Evolutionary conservation across 208 protist species (phyloP).

Genomic region (Leishmania martiniquensis): DNA sequence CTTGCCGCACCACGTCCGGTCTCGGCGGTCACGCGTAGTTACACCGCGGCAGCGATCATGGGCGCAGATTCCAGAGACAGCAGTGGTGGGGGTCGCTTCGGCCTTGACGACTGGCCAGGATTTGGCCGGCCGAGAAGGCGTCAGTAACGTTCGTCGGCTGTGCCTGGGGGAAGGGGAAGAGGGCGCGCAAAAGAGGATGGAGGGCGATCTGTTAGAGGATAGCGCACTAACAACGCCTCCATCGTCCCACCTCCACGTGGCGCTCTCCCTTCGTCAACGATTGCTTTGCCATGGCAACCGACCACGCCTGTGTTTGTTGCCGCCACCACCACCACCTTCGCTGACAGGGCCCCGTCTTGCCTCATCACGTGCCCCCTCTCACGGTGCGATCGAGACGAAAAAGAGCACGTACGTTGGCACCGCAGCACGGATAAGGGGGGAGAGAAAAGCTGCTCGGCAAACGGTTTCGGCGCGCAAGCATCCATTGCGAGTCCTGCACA

Average conservation of each 20-base stretch:
- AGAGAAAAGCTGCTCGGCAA: too few species aligned
- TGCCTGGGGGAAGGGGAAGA: too few species aligned
- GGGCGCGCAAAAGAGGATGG: background rate
- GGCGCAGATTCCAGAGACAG: background rate
- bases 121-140: constrained; percentile 33
- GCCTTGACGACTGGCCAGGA: constrained; percentile 77
- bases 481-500: background rate
- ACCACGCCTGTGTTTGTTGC: background rate
- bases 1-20: constrained; percentile 30
- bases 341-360: background rate
- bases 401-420: background rate
- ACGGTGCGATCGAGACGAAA: background rate
- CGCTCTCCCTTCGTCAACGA: too few species aligned
- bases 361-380: background rate
- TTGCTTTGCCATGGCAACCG: background rate
- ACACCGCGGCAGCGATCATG: background rate
- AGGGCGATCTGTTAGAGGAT: background rate
- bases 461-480: background rate
- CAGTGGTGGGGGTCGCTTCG: constrained; percentile 36
- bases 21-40: background rate
- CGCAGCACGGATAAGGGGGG: background rate
- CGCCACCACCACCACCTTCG: too few species aligned
- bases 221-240: too few species aligned
- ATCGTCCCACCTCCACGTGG: too few species aligned
- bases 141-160: too few species aligned